Evolutionary conservation across 768 basidiomycete genomes (phyloP).

Genomic region (Rhodotorula diobovata): DNA sequence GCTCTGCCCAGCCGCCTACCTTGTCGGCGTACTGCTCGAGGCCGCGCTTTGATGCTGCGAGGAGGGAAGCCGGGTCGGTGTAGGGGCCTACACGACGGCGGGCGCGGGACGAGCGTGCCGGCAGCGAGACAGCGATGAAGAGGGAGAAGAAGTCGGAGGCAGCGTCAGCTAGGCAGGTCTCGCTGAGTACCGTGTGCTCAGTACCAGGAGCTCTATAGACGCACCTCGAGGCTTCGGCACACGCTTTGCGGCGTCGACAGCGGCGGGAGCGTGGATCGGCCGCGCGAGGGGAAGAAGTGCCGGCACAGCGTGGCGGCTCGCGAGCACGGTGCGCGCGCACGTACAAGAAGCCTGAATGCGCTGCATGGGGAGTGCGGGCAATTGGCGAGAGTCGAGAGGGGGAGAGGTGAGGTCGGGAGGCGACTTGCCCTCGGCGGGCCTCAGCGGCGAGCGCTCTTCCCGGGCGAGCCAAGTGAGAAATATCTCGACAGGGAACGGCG

Average conservation of each 20-base stretch:
- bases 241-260: neutral
- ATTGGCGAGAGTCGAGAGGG: no score
- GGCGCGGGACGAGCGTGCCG: neutral
- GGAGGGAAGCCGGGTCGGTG: slow-evolving; percentile 1
- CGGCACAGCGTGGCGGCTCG: neutral
- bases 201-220: neutral
- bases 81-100: neutral
- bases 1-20: slow-evolving; percentile 11
- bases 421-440: neutral
- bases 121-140: neutral
- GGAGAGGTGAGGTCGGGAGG: no score
- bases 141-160: neutral
- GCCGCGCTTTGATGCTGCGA: slow-evolving; percentile 6
- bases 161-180: neutral
- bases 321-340: neutral
- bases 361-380: neutral
- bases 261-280: slow-evolving; percentile 10
- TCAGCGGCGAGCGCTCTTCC: neutral
- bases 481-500: no score
- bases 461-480: no score
- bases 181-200: neutral
- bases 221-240: slow-evolving; percentile 11
- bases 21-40: slow-evolving; percentile 16
- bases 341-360: neutral
- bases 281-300: neutral